These are phyloP conservation scores for Cryptococcus sp. DNA, from an alignment of 1,284 basidiomycete species.

Conservation along the genomic window DNA sequence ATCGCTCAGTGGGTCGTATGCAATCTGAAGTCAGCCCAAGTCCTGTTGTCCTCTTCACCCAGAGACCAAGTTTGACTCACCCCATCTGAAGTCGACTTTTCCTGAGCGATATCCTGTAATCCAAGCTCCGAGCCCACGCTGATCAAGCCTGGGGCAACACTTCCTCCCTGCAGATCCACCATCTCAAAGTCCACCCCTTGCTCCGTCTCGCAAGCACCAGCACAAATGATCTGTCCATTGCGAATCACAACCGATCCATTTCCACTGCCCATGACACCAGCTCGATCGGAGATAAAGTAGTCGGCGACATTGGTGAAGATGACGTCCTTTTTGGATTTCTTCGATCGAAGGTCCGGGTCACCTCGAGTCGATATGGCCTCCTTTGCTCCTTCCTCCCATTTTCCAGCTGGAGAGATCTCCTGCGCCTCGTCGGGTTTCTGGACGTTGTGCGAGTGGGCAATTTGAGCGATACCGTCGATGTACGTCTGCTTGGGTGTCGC, in stretches of 20 bases:
- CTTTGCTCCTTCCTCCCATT: constrained; percentile 38
- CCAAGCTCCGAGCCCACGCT: constrained; percentile 47
- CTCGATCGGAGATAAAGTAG: constrained; percentile 19
- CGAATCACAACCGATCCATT: constrained; percentile 35
- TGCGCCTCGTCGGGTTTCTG: constrained; percentile 40
- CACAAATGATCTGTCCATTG: constrained; percentile 45
- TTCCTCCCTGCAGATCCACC: constrained; percentile 47
- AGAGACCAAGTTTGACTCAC: constrained; percentile 13
- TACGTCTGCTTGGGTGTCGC: constrained; percentile 55
- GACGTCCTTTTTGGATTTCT: constrained; percentile 28
- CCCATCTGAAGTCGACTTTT: constrained; percentile 65
- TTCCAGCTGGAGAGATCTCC: constrained; percentile 29
- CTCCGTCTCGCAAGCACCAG: constrained; percentile 24
- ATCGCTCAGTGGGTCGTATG: constrained; percentile 50
- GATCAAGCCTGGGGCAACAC: constrained; percentile 45
- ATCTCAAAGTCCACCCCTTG: constrained; percentile 21
- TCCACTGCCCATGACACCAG: background rate
- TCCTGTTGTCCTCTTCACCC: no score
- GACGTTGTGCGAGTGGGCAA: constrained; percentile 34
- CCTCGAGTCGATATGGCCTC: constrained; percentile 39
- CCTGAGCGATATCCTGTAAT: constrained; percentile 50
- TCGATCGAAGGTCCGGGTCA: constrained; percentile 40
- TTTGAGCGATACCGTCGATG: constrained; percentile 55
- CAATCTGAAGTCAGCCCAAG: constrained; percentile 13
- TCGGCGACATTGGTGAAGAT: constrained; percentile 43